phyloP scores from a whole-genome alignment of 495 filamentous ascomycete genomes.

The Hypoxylon cercidicola region DNA sequence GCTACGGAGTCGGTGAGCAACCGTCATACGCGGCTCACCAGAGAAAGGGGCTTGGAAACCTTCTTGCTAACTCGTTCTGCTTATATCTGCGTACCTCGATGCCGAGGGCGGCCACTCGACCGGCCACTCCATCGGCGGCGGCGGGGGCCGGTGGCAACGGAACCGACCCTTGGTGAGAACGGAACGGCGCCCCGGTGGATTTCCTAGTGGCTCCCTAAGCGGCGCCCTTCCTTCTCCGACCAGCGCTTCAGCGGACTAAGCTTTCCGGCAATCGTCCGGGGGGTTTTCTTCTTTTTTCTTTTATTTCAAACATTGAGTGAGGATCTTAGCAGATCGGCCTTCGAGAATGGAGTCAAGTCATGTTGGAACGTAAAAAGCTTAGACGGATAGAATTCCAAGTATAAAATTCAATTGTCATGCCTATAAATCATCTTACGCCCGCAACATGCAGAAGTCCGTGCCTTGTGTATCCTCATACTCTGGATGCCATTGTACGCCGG shows the following conservation, averaged over 20 bases:
- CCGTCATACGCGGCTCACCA: no score
- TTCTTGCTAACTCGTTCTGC: not conserved
- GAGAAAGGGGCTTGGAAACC: not conserved
- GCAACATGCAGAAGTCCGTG: no score
- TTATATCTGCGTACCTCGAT: constrained; percentile 37
- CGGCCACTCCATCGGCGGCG: constrained; percentile 25
- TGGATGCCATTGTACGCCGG: no score
- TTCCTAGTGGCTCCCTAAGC: constrained; percentile 12
- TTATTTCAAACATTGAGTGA: not conserved
- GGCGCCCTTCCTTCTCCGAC: constrained; percentile 16
- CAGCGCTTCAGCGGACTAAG: constrained; percentile 6
- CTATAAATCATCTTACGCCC: not conserved
- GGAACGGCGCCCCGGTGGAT: constrained; percentile 23
- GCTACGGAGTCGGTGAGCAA: constrained; percentile 32
- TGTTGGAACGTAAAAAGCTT: not conserved
- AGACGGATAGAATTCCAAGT: not conserved
- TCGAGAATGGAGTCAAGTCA: not conserved
- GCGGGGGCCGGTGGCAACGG: constrained; percentile 29
- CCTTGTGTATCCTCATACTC: not conserved
- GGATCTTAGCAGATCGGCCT: not conserved
- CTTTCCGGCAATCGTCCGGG: not conserved
- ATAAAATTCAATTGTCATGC: not conserved
- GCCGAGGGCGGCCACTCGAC: constrained; percentile 43
- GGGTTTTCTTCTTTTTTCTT: no score
- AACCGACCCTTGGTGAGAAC: constrained; percentile 27